Evolutionary conservation across 345 rosid genomes (phyloP).

Genomic region (Fremontodendron californicum): DNA sequence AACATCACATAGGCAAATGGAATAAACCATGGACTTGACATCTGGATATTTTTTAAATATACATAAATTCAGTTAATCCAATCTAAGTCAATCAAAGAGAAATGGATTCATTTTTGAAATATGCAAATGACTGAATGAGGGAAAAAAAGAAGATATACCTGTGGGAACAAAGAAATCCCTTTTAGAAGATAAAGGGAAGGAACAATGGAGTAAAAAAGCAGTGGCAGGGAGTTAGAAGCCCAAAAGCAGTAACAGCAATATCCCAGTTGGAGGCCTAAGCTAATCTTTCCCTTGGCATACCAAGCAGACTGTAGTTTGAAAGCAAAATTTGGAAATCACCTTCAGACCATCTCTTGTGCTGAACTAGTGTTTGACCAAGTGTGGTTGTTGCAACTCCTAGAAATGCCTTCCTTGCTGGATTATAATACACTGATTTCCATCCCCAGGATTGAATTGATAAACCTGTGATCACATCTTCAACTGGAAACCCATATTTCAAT

Average conservation of each 20-base stretch:
- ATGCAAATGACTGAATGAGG: too few relatives aligned
- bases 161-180: too few relatives aligned
- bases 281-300: conserved; percentile 53
- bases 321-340: conserved; percentile 68
- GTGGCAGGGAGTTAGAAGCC: conserved; percentile 55
- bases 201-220: conserved; percentile 34
- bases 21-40: too few relatives aligned
- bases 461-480: conserved; percentile 87
- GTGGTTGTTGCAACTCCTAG: conserved; percentile 53
- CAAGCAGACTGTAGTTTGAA: conserved; percentile 57
- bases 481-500: conserved; percentile 62
- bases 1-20: too few relatives aligned
- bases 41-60: too few relatives aligned
- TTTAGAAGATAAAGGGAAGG: too few relatives aligned
- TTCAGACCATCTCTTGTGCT: conserved; percentile 79
- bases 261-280: conserved; percentile 45
- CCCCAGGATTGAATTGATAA: conserved; percentile 58
- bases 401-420: conserved; percentile 55
- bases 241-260: conserved; percentile 50
- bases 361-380: conserved; percentile 56
- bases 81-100: too few relatives aligned
- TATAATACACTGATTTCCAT: conserved; percentile 63
- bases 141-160: too few relatives aligned
- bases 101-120: too few relatives aligned
- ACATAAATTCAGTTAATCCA: too few relatives aligned